phyloP scores from a whole-genome alignment of 768 basidiomycete species.

The Cystobasidium ongulense region DNA sequence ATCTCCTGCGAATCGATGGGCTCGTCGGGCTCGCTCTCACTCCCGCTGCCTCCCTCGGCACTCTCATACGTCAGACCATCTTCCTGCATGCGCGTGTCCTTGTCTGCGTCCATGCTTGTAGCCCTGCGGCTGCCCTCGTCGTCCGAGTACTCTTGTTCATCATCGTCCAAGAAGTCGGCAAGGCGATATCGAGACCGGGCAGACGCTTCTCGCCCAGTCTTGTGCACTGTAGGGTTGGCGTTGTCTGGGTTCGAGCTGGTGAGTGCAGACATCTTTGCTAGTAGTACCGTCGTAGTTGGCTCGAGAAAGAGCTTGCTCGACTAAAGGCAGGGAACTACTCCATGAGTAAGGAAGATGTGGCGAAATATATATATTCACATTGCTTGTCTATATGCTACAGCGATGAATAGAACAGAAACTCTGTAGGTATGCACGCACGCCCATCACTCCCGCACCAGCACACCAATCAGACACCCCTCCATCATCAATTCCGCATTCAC shows the following conservation, averaged over 20 bases:
- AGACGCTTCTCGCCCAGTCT: constrained; percentile 38
- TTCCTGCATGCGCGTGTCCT: neutral
- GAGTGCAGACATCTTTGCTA: constrained; percentile 7
- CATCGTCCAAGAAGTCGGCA: constrained; percentile 46
- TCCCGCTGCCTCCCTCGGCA: neutral
- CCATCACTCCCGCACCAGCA: constrained; percentile 60
- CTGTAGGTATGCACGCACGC: neutral
- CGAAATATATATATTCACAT: too few species aligned
- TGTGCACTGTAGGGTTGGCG: constrained; percentile 78
- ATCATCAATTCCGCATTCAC: constrained; percentile 95
- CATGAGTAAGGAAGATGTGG: too few species aligned
- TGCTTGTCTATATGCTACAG: neutral
- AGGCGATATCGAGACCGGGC: constrained; percentile 44
- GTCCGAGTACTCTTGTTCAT: constrained; percentile 4
- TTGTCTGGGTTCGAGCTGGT: constrained; percentile 51
- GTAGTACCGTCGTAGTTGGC: neutral
- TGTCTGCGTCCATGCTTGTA: neutral
- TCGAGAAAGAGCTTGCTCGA: neutral
- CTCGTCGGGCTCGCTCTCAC: constrained; percentile 50
- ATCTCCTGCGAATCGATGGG: constrained; percentile 86
- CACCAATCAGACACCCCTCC: constrained; percentile 83
- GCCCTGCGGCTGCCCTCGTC: constrained; percentile 36
- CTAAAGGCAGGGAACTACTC: neutral
- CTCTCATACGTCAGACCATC: neutral
- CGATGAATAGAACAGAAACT: neutral